Base-by-base conservation (phyloP, 1,139 yeast genomes). In the Pichia sp. region DNA sequence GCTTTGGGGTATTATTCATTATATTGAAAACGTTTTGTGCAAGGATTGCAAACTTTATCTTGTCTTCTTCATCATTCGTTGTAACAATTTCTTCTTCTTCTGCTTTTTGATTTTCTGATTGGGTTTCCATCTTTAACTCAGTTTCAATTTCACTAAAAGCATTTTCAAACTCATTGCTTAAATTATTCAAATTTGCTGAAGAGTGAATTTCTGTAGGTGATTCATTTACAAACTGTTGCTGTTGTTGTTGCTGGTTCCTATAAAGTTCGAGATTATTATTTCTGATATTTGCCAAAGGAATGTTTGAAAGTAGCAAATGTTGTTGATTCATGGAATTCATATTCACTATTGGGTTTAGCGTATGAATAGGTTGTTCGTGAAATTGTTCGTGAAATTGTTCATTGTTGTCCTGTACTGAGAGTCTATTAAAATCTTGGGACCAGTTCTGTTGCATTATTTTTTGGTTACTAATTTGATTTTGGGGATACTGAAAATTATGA, bases 21-120 rank as follows among this genome's bases (percentile, higher is more conserved):
- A 63, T 56, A 43, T 56, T 54, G 33, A 62, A 64, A 1, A 66
- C 66, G 5, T 62, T 57, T 39, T 54, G 54, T 0, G 68, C 68
- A 31, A 65, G 51, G 39, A 56, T 53, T 2, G 69, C 69, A 55
- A 66, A 63, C 44, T 59, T 56, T 2, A 55, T 49, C 47, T 62
- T 62, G 27, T 65, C 66, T 26, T 50, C 55, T 41, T 58, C 56
- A 8, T 44, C 46, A 3, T 28, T 37, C 2, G 33, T 33, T 11
- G 39, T 11, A 26, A 43, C 38, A 6, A 29, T 31, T 31, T 41
- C 40, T 29, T 38, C 40, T 32, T 47, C 50, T 38, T 49, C 48
- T 18, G 43, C 54, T 34, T 6, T 9, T 32, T 44, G 43, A 35
- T 29, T 41, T 26, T 34, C 39, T 39, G 39, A n/a, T 34, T 34